Percentiles rank a stretch among this genome's conserved stretches.
Conservation (phyloP, 345 rosid species). For the Abelmoschus esculentus region DNA sequence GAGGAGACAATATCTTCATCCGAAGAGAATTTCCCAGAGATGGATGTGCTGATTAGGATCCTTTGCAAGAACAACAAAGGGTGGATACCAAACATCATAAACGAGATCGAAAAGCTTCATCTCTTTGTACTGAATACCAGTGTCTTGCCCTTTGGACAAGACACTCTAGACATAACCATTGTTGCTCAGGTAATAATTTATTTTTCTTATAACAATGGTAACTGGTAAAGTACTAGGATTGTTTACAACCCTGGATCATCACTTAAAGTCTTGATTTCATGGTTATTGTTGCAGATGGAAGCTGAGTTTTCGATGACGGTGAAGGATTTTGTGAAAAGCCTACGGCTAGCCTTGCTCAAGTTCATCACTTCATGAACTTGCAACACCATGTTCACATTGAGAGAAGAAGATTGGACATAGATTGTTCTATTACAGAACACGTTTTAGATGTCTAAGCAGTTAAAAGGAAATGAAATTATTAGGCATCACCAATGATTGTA, state of each 20-base stretch:
- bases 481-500: too few species aligned
- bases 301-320: constrained; percentile 27
- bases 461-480: too few species aligned
- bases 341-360: constrained; percentile 37
- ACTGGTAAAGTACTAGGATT: too few species aligned
- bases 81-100: constrained; percentile 30
- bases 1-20: constrained; percentile 33
- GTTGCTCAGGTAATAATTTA: constrained; percentile 43
- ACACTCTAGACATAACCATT: constrained; percentile 53
- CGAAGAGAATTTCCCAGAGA: constrained; percentile 44
- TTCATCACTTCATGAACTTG: constrained; percentile 18
- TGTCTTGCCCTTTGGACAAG: constrained; percentile 51
- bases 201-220: too few species aligned
- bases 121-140: constrained; percentile 35
- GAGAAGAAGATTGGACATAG: neutral
- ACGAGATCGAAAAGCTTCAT: constrained; percentile 43
- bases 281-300: constrained; percentile 50
- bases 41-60: constrained; percentile 58
- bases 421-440: too few species aligned
- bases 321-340: constrained; percentile 47
- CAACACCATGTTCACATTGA: neutral
- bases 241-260: neutral
- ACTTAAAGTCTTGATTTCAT: neutral
- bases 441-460: too few species aligned
- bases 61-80: constrained; percentile 52